phyloP scores from a whole-genome alignment of 768 basidiomycete genomes.

The Boletus rex-veris region DNA sequence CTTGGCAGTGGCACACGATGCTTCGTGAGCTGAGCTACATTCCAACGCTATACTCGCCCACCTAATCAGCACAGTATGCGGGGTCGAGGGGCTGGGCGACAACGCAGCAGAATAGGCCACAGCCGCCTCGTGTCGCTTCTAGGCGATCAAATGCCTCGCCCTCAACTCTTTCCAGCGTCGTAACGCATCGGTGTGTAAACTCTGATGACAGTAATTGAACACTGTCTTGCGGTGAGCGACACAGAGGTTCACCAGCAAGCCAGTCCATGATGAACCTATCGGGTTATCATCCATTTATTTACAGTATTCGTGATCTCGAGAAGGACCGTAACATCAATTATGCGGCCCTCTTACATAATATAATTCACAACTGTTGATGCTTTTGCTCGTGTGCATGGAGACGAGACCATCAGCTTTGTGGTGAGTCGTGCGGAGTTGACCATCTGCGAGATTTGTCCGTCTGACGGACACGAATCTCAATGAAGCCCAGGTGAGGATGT shows the following conservation, averaged over 20 bases:
- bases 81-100: neutral
- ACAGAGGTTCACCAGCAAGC: neutral
- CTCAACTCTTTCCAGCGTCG: neutral
- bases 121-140: neutral
- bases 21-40: neutral
- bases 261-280: neutral
- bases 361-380: no score
- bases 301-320: neutral
- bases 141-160: neutral
- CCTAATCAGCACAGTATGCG: neutral
- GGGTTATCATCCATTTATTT: neutral
- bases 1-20: neutral
- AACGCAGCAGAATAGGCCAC: neutral
- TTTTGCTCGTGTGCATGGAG: no score
- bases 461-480: no score
- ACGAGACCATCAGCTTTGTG: no score
- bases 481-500: no score
- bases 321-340: no score
- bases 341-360: no score
- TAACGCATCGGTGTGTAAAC: neutral
- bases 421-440: no score
- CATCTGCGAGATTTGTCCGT: no score
- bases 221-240: no score
- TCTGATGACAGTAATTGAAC: neutral
- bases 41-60: neutral